Base-by-base conservation (phyloP, 148 eudicot genomes). In the Diospyros lotus region DNA sequence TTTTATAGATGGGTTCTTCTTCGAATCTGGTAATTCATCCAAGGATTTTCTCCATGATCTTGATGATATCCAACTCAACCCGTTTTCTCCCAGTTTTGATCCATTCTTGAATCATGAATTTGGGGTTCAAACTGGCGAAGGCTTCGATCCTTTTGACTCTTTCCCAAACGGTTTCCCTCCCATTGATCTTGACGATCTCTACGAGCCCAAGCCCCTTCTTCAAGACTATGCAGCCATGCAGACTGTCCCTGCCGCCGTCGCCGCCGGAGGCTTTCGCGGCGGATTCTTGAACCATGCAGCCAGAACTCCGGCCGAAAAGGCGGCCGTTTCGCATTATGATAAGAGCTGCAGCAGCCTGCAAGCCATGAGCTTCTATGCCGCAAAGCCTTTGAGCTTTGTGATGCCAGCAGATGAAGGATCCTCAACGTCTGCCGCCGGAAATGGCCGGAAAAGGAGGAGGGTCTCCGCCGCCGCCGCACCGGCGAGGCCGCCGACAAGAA, bases 381-480 rank as follows among this genome's bases (percentile, higher is more conserved):
- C 80, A 10, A 75, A 80, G 50, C 80, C 81, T 42, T 9, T 76
- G 71, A 88, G 73, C 10, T 86, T 75, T 69, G 65, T 77, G 53
- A 63, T 71, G 28, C 28, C 28, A 42, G 81, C 88, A 1, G 90
- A 92, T 80, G 92, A 89, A 64, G 83, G 82, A 14, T 92, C 94
- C 15, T 82, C 82, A 74, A 68, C 73, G 70, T 3, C 15, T 28
- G 69, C 9, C 70, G 48, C 72, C 72, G 44, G 73, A 69, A 39
- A 43, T 68, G 80, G 72, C 2, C n/a, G 60, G 8, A 74, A 62
- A 50, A 80, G 62, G 45, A 77, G 39, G 15, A 15, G 72, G 40
- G 4, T 7, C 41, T 1, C 11, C 76, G 41, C 52, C 52, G 6
- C 52, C 0, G 52, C 52, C 8, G 54, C 59, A 14, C 39, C 28